A percentile compares a stretch with the other conserved stretches of the same genome.
These are phyloP conservation scores for Smallanthus sonchifolius DNA, from an alignment of 129 eudicot species.

Conservation along the genomic window DNA sequence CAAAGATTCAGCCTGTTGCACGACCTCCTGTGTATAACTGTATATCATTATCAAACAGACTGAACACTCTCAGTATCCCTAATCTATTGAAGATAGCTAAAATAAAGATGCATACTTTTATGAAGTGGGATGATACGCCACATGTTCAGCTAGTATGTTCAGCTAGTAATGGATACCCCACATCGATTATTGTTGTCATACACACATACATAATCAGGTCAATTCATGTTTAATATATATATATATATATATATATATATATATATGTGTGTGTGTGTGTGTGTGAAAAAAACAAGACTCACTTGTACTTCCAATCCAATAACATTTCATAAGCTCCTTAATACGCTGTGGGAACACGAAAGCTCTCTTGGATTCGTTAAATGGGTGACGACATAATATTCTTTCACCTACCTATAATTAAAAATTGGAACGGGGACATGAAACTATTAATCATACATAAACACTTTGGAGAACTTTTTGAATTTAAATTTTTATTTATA, in stretches of 20 bases:
- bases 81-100: neutral
- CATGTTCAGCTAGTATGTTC: no score
- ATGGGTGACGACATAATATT: conserved; percentile 91
- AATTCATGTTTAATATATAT: neutral
- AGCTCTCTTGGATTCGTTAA: conserved; percentile 92
- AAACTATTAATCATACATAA: neutral
- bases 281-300: neutral
- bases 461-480: neutral
- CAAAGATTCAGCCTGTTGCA: conserved; percentile 68
- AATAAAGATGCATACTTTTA: neutral
- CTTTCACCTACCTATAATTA: conserved; percentile 70
- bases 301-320: conserved; percentile 88
- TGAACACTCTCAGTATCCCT: neutral
- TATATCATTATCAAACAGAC: conserved; percentile 6
- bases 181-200: no score
- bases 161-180: no score
- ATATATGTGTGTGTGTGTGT: no score
- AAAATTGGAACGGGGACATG: neutral
- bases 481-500: neutral
- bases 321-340: conserved; percentile 91
- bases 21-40: conserved; percentile 35
- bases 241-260: neutral
- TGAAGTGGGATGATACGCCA: neutral
- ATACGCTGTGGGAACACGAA: conserved; percentile 90
- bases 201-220: neutral